A percentile compares a stretch with the other conserved stretches of the same genome.
phyloP scores from a whole-genome alignment of 371 early-diverging fungal species.

The Actinomucor elegans region DNA sequence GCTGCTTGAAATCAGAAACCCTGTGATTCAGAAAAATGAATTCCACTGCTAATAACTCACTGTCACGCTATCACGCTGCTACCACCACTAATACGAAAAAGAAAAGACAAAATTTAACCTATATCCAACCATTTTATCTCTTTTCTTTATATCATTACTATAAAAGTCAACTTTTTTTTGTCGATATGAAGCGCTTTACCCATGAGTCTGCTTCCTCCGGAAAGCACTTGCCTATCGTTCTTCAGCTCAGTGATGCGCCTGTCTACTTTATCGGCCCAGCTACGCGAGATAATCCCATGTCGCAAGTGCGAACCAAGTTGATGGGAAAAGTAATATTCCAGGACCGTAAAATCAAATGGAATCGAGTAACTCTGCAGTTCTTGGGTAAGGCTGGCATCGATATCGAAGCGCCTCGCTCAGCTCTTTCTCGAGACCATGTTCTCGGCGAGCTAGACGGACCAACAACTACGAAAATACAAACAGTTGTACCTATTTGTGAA shows the following conservation, averaged over 20 bases:
- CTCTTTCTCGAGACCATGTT: slow-evolving; percentile 10
- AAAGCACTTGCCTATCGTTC: slow-evolving; percentile 21
- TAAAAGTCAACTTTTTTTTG: background rate
- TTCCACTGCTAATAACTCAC: too few relatives aligned
- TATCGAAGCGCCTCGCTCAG: slow-evolving; percentile 26
- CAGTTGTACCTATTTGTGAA: slow-evolving; percentile 35
- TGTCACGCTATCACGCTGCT: too few relatives aligned
- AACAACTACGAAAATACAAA: slow-evolving; percentile 24
- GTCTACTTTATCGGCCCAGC: slow-evolving; percentile 50
- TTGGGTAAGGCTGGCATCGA: slow-evolving; percentile 40
- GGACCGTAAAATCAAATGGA: slow-evolving; percentile 48
- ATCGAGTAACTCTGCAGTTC: slow-evolving; percentile 43
- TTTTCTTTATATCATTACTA: background rate
- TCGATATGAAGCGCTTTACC: slow-evolving; percentile 22
- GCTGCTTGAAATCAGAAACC: too few relatives aligned
- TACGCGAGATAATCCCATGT: slow-evolving; percentile 43
- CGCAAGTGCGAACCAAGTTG: slow-evolving; percentile 38
- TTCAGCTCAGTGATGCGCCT: slow-evolving; percentile 23
- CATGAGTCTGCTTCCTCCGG: slow-evolving; percentile 3
- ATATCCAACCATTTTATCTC: background rate
- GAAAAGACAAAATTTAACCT: too few relatives aligned
- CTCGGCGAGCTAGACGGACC: slow-evolving; percentile 12
- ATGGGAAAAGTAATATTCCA: slow-evolving; percentile 41
- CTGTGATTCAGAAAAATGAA: too few relatives aligned
- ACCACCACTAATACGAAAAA: background rate